phyloP scores from a whole-genome alignment of 371 early-diverging fungal species.

The Mucor lusitanicus region DNA sequence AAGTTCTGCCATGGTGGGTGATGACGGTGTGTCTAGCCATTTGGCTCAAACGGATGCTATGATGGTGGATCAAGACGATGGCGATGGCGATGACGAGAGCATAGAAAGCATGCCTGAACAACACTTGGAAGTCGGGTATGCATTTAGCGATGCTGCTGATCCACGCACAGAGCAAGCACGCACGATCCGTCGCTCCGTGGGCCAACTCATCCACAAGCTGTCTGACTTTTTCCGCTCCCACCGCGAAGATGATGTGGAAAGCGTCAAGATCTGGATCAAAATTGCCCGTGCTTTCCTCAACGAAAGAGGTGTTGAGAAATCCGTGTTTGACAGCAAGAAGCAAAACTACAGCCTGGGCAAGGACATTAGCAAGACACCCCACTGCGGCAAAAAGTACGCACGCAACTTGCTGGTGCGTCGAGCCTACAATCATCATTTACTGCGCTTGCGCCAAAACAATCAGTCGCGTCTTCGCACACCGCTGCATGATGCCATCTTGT shows the following conservation, averaged over 20 bases:
- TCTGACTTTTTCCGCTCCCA: conserved; percentile 51
- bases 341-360: conserved; percentile 67
- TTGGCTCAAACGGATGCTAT: not conserved
- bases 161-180: conserved; percentile 47
- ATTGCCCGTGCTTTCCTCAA: conserved; percentile 59
- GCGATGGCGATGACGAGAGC: conserved; percentile 38
- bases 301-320: conserved; percentile 68
- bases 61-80: not conserved
- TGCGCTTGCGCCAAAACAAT: conserved; percentile 64
- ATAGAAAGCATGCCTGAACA: conserved; percentile 27
- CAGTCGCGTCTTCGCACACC: conserved; percentile 45
- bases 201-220: conserved; percentile 55
- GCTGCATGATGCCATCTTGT: conserved; percentile 55
- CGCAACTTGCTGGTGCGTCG: conserved; percentile 54
- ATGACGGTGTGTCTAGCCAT: conserved; percentile 43
- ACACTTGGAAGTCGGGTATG: conserved; percentile 60
- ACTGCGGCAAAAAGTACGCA: conserved; percentile 51
- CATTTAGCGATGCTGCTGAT: conserved; percentile 56
- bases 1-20: conserved; percentile 54
- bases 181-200: conserved; percentile 54
- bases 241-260: conserved; percentile 79
- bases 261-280: conserved; percentile 69
- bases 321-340: conserved; percentile 46
- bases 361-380: conserved; percentile 44
- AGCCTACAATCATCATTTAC: conserved; percentile 57